A percentile compares a stretch with the other conserved stretches of the same genome.
phyloP scores from a whole-genome alignment of 805 yeast species.

The Myxozyma sirexii region DNA sequence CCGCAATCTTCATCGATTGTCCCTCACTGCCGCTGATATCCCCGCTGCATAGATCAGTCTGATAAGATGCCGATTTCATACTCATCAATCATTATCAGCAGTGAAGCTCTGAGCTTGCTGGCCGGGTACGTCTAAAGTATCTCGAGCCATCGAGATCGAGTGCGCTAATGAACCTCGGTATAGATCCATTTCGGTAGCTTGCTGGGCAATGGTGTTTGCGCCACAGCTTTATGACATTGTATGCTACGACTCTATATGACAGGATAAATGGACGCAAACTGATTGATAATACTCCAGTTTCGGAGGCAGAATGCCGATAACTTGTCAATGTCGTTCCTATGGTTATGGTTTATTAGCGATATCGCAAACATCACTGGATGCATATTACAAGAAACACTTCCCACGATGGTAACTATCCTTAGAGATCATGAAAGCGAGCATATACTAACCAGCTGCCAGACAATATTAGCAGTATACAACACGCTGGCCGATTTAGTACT shows the following conservation, averaged over 20 bases:
- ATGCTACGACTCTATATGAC: neutral
- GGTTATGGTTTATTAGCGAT: slow-evolving; percentile 92
- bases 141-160: neutral
- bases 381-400: slow-evolving; percentile 82
- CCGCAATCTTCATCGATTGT: too few relatives aligned
- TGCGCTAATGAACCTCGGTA: neutral
- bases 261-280: too few relatives aligned
- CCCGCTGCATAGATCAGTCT: neutral
- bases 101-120: slow-evolving; percentile 28
- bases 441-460: too few relatives aligned
- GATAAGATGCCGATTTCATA: slow-evolving; percentile 1
- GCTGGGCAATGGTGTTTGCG: slow-evolving; percentile 97
- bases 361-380: slow-evolving; percentile 92
- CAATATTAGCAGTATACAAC: slow-evolving; percentile 86
- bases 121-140: slow-evolving; percentile 18
- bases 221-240: slow-evolving; percentile 92
- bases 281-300: too few relatives aligned
- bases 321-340: slow-evolving; percentile 78
- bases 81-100: slow-evolving; percentile 16
- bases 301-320: slow-evolving; percentile 87
- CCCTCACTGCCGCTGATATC: too few relatives aligned
- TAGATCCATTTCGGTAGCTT: slow-evolving; percentile 89
- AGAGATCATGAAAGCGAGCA: too few relatives aligned
- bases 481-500: slow-evolving; percentile 87
- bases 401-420: slow-evolving; percentile 73